Evolutionary conservation across 768 basidiomycete species (phyloP), one percentile per base, ranked within the genome.

Genomic region (Cantharellus cinnabarinus): DNA sequence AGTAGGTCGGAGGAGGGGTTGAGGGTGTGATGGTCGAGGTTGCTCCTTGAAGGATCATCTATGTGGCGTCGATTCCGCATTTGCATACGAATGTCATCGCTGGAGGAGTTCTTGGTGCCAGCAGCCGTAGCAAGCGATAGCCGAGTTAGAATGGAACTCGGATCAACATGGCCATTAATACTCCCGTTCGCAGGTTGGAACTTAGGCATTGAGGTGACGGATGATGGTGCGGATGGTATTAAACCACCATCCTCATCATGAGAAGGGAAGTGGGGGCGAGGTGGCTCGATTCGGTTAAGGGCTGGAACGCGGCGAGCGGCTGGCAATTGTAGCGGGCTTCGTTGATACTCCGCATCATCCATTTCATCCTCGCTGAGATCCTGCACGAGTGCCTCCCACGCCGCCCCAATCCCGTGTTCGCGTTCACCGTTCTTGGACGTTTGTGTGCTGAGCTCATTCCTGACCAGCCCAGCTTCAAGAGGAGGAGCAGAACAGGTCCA

Each of bases 401-500:
- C 71, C 2, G 72, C 72, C 35, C 77, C 75, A 1, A 81, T 71
- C 54, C 79, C 76, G 10, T 50, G 52, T 35, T 53, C 58, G 4
- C 15, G 50, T 5, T 57, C 56, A 37, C 41, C 34, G 39, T 57
- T 57, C 14, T 29, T 51, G 20, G 57, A 29, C 29, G 20, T 41
- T 40, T 40, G 53, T 29, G 54, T 50, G 40, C 41, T 38, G 20
- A 29, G 20, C 14, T 39, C 39, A 67, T 74, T 78, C 70, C 74
- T 76, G 4, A 81, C 68, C 4, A 81, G 70, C 3, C 84, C 84
- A 7, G 76, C 69, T 67, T 78, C 77, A 5, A 83, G 71, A 0
- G 69, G 69, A 29, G 85, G 85, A 3, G 76, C 73, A 3, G 77
- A 71, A n/a, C 73, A 73, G 0, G 73, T 78, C 85, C 85, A 88